Evolutionary conservation across 1,284 basidiomycete species (phyloP).

Genomic region (Xanthoconium separans): DNA sequence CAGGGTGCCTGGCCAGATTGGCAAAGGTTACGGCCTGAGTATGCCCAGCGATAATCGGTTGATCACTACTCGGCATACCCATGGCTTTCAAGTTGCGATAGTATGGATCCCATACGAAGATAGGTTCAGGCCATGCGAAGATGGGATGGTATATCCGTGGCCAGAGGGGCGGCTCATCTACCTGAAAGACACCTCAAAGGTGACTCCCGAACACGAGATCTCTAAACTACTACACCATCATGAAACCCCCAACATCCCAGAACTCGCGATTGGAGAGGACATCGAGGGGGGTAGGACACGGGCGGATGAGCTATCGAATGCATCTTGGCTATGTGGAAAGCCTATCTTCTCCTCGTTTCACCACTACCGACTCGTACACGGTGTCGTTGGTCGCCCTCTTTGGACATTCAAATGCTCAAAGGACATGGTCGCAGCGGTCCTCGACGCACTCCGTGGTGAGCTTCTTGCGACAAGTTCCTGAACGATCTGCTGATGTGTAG

Average conservation of each 20-base stretch:
- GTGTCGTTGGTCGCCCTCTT: not conserved
- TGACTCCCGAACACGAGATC: conserved; percentile 18
- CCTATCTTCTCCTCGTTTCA: not conserved
- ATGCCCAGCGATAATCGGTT: not conserved
- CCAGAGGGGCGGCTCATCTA: not conserved
- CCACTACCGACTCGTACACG: conserved; percentile 2
- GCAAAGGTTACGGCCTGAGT: not conserved
- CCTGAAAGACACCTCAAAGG: not conserved
- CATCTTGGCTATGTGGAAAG: not conserved
- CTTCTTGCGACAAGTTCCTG: no score
- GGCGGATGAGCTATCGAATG: not conserved
- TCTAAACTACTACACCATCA: conserved; percentile 17
- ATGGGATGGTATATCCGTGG: not conserved
- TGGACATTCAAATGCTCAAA: not conserved
- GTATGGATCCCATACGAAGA: not conserved
- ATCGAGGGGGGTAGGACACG: no score
- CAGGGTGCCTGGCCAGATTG: not conserved
- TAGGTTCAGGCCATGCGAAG: not conserved
- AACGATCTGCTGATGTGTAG: no score
- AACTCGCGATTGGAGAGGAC: not conserved
- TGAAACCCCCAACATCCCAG: conserved; percentile 6
- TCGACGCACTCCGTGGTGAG: not conserved
- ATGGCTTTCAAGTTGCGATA: not conserved
- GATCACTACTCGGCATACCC: conserved; percentile 7
- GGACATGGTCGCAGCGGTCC: not conserved